Base-by-base conservation (phyloP, 1,284 basidiomycete genomes). In the Leccinum ponderosum region DNA sequence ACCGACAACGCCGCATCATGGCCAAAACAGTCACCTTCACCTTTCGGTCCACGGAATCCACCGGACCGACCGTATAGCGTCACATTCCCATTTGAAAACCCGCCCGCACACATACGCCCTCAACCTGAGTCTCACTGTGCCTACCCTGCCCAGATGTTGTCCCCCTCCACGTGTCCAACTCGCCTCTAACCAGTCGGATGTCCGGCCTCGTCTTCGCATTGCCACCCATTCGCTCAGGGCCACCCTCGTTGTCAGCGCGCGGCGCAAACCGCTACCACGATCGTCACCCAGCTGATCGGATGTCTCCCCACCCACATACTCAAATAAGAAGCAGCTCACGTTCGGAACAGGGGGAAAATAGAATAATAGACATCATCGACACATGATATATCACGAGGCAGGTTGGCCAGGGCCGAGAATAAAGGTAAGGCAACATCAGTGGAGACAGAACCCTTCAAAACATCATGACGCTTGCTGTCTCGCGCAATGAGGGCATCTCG, bases 211-310 rank as follows among this genome's bases (percentile, higher is more conserved):
- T 64, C 47, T 56, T 42, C 35, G 35, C 33, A 57, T 55, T 47
- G 52, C 54, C 53, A 66, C 61, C 6, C 37, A 51, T 57, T 57
- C 48, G 44, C 33, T 58, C 55, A 51, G 55, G 33, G 35, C 54
- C 25, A 47, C n/a, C 51, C 44, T 71, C 70, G 55, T 71, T 73
- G 69, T 55, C 53, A 61, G 51, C 72, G 69, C 44, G 67, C 67
- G 69, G 65, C 55, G 54, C 50, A 17, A 53, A 56, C 53, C 25
- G 29, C 37, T 53, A 50, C 57, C 57, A 57, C 53, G 55, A 61
- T 52, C 52, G 55, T 55, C 55, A 65, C 14, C 50, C 3, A 35
- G 8, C n/a, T 39, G 60, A 70, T 70, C 62, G 62, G 53, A 51
- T 54, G 51, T 48, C 27, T 54, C 53, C 37, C 33, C 58, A 60